Conservation (phyloP, 2,329 filamentous ascomycete genomes). For the Botrytis byssoidea region DNA sequence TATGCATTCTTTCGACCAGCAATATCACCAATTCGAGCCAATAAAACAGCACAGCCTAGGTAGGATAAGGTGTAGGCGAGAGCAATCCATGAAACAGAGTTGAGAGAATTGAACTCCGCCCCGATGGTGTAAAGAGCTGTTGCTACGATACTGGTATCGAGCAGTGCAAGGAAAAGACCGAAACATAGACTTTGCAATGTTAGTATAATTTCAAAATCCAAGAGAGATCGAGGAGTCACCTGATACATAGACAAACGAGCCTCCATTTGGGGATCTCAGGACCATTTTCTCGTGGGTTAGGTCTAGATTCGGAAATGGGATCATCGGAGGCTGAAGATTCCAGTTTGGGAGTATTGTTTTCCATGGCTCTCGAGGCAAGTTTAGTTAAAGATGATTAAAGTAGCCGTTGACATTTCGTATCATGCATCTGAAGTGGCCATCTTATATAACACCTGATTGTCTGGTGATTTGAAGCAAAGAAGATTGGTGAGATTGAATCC, state of each 20-base stretch:
- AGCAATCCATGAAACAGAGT: conserved; percentile 53
- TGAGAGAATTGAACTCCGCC: conserved; percentile 48
- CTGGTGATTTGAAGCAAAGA: background rate
- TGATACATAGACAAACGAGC: background rate
- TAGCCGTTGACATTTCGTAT: background rate
- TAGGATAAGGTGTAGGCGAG: conserved; percentile 49
- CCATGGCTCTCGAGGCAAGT: background rate
- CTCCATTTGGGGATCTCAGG: background rate
- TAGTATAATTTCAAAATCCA: background rate
- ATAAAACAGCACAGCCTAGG: conserved; percentile 52
- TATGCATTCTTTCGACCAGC: conserved; percentile 20
- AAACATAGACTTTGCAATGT: conserved; percentile 45
- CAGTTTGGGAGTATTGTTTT: background rate
- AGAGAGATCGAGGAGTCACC: background rate
- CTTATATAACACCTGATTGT: background rate
- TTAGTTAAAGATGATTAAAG: background rate
- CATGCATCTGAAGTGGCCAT: background rate
- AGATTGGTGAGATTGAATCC: background rate
- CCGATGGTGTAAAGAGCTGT: conserved; percentile 57
- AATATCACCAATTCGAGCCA: conserved; percentile 47
- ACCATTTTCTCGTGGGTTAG: background rate
- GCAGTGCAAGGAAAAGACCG: conserved; percentile 57
- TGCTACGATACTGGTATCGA: conserved; percentile 61
- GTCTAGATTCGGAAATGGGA: background rate
- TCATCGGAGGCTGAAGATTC: background rate